Percentiles rank a stretch among this genome's conserved stretches.
Evolutionary conservation across 1,139 yeast genomes (phyloP).

Genomic region (Yamadazyma mexicana): DNA sequence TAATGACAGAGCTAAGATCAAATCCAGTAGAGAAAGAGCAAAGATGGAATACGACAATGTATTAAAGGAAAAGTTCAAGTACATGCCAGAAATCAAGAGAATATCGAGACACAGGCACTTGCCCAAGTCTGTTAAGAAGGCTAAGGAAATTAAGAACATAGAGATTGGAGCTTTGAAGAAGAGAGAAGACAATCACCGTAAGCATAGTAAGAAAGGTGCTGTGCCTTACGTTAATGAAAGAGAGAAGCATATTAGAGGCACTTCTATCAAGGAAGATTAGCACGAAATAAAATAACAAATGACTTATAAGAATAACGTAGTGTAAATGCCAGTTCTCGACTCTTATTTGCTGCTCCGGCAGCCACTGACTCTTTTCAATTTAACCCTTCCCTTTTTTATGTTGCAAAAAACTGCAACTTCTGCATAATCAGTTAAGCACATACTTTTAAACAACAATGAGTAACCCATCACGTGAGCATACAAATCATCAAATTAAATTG

Average conservation of each 20-base stretch:
- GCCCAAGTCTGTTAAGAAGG: conserved; percentile 84
- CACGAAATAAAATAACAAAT: too few relatives aligned
- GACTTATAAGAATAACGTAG: too few relatives aligned
- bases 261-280: conserved; percentile 58
- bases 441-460: too few relatives aligned
- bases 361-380: not conserved
- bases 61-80: conserved; percentile 86
- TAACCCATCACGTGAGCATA: conserved; percentile 4
- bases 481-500: conserved; percentile 12
- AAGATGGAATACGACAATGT: conserved; percentile 90
- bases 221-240: conserved; percentile 70
- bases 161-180: conserved; percentile 74
- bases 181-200: conserved; percentile 79
- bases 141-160: conserved; percentile 76
- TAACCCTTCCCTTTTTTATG: too few relatives aligned
- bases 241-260: conserved; percentile 81
- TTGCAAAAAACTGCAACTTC: too few relatives aligned
- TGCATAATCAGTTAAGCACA: too few relatives aligned
- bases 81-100: conserved; percentile 94
- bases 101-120: conserved; percentile 90
- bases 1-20: conserved; percentile 77
- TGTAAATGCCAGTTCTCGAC: too few relatives aligned
- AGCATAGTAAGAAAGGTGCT: conserved; percentile 70
- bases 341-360: too few relatives aligned
- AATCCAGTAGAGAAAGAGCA: conserved; percentile 75